These are phyloP conservation scores for Endocalyx cinctus DNA, from an alignment of 2,329 filamentous ascomycete genomes.

Conservation along the genomic window DNA sequence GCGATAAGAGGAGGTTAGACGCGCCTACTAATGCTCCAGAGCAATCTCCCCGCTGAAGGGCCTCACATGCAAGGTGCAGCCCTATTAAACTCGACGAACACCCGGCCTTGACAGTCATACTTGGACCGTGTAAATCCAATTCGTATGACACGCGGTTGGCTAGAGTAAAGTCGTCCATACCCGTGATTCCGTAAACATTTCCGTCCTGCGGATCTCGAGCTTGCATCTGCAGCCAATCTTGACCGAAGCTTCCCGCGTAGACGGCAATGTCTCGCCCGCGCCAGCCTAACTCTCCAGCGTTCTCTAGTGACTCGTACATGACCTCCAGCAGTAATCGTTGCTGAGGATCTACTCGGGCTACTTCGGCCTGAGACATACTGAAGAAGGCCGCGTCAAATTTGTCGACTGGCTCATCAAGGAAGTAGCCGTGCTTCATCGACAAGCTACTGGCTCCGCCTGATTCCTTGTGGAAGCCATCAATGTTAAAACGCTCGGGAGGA, in stretches of 20 bases:
- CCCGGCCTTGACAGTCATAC: slow-evolving; percentile 19
- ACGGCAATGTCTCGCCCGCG: slow-evolving; percentile 25
- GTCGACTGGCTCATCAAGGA: slow-evolving; percentile 22
- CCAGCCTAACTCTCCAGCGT: slow-evolving; percentile 24
- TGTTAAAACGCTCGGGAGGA: too few relatives aligned
- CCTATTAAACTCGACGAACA: slow-evolving; percentile 30
- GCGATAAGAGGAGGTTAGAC: slow-evolving; percentile 22
- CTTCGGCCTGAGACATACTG: slow-evolving; percentile 19
- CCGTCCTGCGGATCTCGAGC: slow-evolving; percentile 16
- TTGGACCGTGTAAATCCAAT: slow-evolving; percentile 6
- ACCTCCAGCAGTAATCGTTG: slow-evolving; percentile 31
- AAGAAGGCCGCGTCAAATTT: slow-evolving; percentile 25
- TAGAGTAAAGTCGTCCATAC: slow-evolving; percentile 11
- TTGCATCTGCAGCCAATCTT: slow-evolving; percentile 25
- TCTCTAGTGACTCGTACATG: slow-evolving; percentile 28
- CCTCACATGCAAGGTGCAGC: slow-evolving; percentile 29
- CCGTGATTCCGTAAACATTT: slow-evolving; percentile 11
- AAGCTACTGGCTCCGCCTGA: slow-evolving; percentile 1
- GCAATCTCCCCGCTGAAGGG: slow-evolving; percentile 19
- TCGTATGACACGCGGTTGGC: slow-evolving; percentile 16
- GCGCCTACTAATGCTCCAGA: slow-evolving; percentile 25
- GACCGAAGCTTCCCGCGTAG: slow-evolving; percentile 28
- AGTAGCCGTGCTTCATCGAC: slow-evolving; percentile 22
- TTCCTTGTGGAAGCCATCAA: slow-evolving; percentile 2
- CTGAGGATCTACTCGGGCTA: slow-evolving; percentile 30